Percentiles rank a stretch among this genome's conserved stretches.
phyloP scores from a whole-genome alignment of 2,329 filamentous ascomycete species.

The Tolypocladium endophyticum region DNA sequence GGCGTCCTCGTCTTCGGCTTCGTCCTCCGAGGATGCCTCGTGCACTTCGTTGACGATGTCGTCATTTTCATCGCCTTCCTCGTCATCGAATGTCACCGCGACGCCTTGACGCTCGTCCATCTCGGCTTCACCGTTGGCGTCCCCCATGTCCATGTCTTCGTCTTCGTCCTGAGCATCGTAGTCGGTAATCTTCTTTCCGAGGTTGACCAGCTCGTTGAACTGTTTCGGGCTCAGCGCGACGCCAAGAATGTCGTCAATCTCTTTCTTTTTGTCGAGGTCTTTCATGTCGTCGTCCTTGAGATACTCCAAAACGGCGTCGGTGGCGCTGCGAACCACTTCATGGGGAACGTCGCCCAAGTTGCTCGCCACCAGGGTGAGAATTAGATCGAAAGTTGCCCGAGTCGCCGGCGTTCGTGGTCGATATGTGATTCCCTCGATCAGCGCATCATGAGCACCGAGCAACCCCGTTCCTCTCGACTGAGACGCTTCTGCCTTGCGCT shows the following conservation, averaged over 20 bases:
- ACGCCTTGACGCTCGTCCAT: slow-evolving; percentile 93
- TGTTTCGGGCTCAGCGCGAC: slow-evolving; percentile 72
- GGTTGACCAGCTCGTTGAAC: slow-evolving; percentile 92
- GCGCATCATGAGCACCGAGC: slow-evolving; percentile 70
- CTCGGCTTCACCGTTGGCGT: slow-evolving; percentile 58
- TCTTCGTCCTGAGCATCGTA: slow-evolving; percentile 96
- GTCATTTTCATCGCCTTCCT: slow-evolving; percentile 77
- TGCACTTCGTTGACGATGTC: slow-evolving; percentile 75
- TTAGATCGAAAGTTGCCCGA: slow-evolving; percentile 85
- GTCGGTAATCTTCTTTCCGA: slow-evolving; percentile 98
- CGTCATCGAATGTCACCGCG: slow-evolving; percentile 91
- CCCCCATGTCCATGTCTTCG: slow-evolving; percentile 64
- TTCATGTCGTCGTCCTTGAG: slow-evolving; percentile 94
- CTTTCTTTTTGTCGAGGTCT: slow-evolving; percentile 96
- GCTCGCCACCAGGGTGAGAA: slow-evolving; percentile 80
- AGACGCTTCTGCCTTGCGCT: slow-evolving; percentile 64
- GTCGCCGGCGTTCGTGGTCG: slow-evolving; percentile 86
- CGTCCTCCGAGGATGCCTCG: slow-evolving; percentile 76
- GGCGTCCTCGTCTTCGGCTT: slow-evolving; percentile 55
- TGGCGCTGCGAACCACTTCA: slow-evolving; percentile 84
- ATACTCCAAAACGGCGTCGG: slow-evolving; percentile 81
- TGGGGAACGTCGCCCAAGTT: slow-evolving; percentile 88
- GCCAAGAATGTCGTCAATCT: slow-evolving; percentile 90
- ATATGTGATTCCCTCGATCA: slow-evolving; percentile 87
- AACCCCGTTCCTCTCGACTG: slow-evolving; percentile 66